A percentile compares a stretch with the other conserved stretches of the same genome.
phyloP scores from a whole-genome alignment of 1,284 basidiomycete genomes.

The Naganishia sp. region DNA sequence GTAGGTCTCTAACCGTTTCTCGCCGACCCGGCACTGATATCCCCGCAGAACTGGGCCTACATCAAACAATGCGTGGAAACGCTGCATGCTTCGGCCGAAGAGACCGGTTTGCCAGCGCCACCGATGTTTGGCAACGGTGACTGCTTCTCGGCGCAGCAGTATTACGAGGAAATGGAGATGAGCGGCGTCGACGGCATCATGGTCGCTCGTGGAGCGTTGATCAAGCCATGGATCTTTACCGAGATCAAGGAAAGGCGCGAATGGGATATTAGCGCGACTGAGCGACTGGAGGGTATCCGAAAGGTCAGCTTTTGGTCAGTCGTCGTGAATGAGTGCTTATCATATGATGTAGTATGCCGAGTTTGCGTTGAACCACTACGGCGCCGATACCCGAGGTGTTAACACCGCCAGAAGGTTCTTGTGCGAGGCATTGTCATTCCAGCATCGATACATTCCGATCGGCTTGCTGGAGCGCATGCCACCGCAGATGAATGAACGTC shows the following conservation, averaged over 20 bases:
- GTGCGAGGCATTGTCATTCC: conserved; percentile 92
- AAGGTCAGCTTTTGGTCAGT: conserved; percentile 58
- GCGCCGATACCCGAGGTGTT: conserved; percentile 84
- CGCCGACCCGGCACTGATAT: not conserved
- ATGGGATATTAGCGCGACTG: conserved; percentile 91
- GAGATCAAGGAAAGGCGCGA: conserved; percentile 89
- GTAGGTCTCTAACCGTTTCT: conserved; percentile 19
- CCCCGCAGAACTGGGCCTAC: conserved; percentile 74
- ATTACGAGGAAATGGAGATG: conserved; percentile 71
- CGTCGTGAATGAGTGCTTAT: not conserved
- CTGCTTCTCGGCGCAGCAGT: conserved; percentile 82
- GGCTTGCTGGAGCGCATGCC: conserved; percentile 87
- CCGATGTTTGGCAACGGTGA: conserved; percentile 97
- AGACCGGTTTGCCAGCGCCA: conserved; percentile 74
- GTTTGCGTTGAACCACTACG: conserved; percentile 71
- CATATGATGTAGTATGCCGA: conserved; percentile 67
- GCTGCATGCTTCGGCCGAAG: conserved; percentile 73
- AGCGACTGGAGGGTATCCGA: conserved; percentile 82
- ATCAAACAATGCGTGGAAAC: conserved; percentile 82
- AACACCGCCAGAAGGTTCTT: conserved; percentile 92
- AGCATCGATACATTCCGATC: conserved; percentile 90
- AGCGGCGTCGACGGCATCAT: conserved; percentile 91
- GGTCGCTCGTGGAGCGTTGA: conserved; percentile 90
- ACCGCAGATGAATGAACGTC: conserved; percentile 81
- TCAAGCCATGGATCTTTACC: conserved; percentile 95